These are phyloP conservation scores for Abrus precatorius DNA, from an alignment of 306 rosid species.

Conservation along the genomic window DNA sequence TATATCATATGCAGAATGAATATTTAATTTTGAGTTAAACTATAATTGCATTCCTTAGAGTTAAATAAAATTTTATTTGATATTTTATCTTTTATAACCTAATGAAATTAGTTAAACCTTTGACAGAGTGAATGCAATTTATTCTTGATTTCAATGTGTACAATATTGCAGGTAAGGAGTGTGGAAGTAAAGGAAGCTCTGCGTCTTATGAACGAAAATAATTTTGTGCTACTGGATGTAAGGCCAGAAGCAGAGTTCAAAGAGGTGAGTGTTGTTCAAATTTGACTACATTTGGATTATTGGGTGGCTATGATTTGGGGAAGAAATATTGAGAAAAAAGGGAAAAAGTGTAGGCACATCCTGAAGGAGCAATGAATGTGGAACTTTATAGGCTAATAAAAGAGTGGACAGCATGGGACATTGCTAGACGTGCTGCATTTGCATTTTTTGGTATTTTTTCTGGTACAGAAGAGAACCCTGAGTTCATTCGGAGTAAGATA, in stretches of 20 bases:
- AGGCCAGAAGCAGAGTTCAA: constrained; percentile 3
- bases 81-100: too few relatives aligned
- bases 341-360: not conserved
- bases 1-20: not conserved
- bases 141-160: not conserved
- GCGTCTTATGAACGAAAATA: constrained; percentile 9
- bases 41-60: too few relatives aligned
- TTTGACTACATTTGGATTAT: not conserved
- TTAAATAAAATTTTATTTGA: too few relatives aligned
- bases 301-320: not conserved
- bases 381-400: constrained; percentile 4
- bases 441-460: constrained; percentile 4
- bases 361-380: constrained; percentile 4
- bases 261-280: not conserved
- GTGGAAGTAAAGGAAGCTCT: constrained; percentile 24
- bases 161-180: constrained; percentile 1
- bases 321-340: not conserved
- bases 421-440: constrained; percentile 12
- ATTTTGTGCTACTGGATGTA: constrained; percentile 1
- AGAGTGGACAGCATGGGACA: constrained; percentile 28
- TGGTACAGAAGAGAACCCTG: constrained; percentile 19
- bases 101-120: too few relatives aligned
- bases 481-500: constrained; percentile 12
- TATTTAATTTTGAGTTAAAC: not conserved
- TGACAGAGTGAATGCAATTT: too few relatives aligned